Percentiles rank a stretch among this genome's conserved stretches.
phyloP scores from a whole-genome alignment of 257 asterid genomes.

The Petunia secreta region DNA sequence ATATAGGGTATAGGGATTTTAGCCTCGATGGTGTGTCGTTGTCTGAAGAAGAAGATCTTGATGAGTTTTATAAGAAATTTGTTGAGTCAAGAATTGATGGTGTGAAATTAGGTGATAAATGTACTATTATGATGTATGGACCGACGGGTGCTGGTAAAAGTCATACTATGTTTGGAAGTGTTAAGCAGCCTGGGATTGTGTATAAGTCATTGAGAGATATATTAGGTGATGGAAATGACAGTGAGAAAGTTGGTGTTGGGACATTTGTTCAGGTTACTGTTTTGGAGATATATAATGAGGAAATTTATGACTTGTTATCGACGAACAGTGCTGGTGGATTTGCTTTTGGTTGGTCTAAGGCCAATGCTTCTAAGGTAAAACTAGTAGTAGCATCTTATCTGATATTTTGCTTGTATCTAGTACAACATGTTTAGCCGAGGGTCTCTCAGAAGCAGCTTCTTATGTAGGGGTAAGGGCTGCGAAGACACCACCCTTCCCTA shows the following conservation, averaged over 20 bases:
- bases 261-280: slow-evolving; percentile 90
- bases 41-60: slow-evolving; percentile 79
- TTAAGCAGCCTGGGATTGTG: slow-evolving; percentile 77
- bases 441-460: no score
- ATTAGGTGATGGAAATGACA: slow-evolving; percentile 59
- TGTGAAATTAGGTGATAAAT: slow-evolving; percentile 77
- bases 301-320: slow-evolving; percentile 76
- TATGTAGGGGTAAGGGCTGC: no score
- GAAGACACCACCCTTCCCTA: no score
- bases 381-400: background rate
- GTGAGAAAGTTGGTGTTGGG: slow-evolving; percentile 52
- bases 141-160: slow-evolving; percentile 97
- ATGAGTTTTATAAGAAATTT: slow-evolving; percentile 68
- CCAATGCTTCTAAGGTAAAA: slow-evolving; percentile 76
- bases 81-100: slow-evolving; percentile 77
- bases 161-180: slow-evolving; percentile 89
- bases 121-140: slow-evolving; percentile 97
- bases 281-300: slow-evolving; percentile 90
- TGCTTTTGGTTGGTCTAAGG: slow-evolving; percentile 74
- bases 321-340: slow-evolving; percentile 67
- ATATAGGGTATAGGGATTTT: slow-evolving; percentile 82
- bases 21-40: slow-evolving; percentile 77
- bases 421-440: background rate
- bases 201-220: slow-evolving; percentile 77
- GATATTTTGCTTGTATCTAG: background rate